phyloP scores from a whole-genome alignment of 768 basidiomycete genomes.

The Trametes coccinea region DNA sequence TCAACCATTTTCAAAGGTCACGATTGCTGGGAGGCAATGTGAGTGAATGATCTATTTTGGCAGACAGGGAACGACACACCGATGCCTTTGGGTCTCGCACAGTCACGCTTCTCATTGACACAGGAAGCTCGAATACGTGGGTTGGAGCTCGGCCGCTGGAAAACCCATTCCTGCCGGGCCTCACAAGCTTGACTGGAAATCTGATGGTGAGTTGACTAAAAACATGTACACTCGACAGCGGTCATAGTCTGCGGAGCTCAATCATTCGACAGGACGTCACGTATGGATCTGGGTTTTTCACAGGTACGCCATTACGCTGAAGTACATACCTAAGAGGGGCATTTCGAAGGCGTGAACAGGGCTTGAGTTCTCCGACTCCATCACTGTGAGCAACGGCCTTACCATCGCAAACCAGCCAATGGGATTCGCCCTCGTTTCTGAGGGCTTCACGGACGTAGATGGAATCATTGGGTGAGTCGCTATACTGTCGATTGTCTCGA shows the following conservation, averaged over 20 bases:
- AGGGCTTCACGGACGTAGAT: slow-evolving; percentile 34
- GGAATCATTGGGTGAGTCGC: slow-evolving; percentile 41
- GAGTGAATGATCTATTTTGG: slow-evolving; percentile 4
- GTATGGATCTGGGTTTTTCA: slow-evolving; percentile 52
- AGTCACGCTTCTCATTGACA: slow-evolving; percentile 53
- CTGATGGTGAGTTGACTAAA: too few relatives aligned
- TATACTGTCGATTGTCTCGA: too few relatives aligned
- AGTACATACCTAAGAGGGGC: neutral
- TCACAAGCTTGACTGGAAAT: slow-evolving; percentile 35
- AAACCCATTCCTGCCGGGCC: slow-evolving; percentile 42
- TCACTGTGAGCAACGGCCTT: slow-evolving; percentile 37
- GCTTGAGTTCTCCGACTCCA: slow-evolving; percentile 36
- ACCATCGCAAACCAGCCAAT: slow-evolving; percentile 35
- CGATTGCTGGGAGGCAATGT: slow-evolving; percentile 24
- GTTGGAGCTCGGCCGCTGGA: slow-evolving; percentile 41
- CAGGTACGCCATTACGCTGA: slow-evolving; percentile 35
- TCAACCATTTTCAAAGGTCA: slow-evolving; percentile 6
- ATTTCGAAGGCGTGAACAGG: slow-evolving; percentile 1
- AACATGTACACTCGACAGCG: too few relatives aligned
- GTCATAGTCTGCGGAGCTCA: too few relatives aligned
- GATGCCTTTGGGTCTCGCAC: too few relatives aligned
- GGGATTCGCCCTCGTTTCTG: slow-evolving; percentile 34
- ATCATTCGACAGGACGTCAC: slow-evolving; percentile 29
- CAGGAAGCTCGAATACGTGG: slow-evolving; percentile 56
- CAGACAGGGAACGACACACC: too few relatives aligned